Evolutionary conservation across 805 yeast genomes (phyloP), one percentile per base, ranked within the genome.

Genomic region (Wickerhamomyces xylosicus): DNA sequence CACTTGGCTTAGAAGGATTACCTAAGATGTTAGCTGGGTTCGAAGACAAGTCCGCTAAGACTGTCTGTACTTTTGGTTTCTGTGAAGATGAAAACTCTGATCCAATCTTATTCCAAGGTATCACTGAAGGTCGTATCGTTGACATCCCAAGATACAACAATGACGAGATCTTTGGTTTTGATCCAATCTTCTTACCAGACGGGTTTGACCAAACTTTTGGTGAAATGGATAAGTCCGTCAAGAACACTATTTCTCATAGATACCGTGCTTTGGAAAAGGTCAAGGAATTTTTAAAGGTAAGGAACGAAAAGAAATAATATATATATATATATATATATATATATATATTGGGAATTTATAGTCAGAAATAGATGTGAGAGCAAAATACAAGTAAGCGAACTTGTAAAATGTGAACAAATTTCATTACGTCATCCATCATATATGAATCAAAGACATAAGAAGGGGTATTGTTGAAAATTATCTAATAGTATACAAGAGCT

Each of bases 1-100:
- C 73, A 13, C 58, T 89, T 47, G 97, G 97, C 0, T 69, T 84
- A 27, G 74, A 73, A 13, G 90, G 90, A 2, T 63, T 90, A 40
- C 83, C 79, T 42, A 77, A 81, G 50, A 71, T 90, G 79, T 65
- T 94, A 32, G 75, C 64, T 43, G 85, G 85, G 29, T 92, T 83
- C 56, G 89, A 81, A 36, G 85, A 85, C 58, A 86, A 86, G 56
- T 61, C 77, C 3, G 98, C 96, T 6, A 71, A 75, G 43, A 96
- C 97, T 1, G 74, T 86, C 37, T 85, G 96, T 49, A 89, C 97
- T 0, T 85, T 90, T 55, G 98, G 95, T 1, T 92, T 74, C 66
- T 80, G 94, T 50, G 90, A 72, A 42, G 89, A 87, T 0, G 84
- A 94, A 2, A 95, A 78, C 5, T 41, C 65, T 33, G 80, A 76